Conservation (phyloP, 177 flowering plant species). For the Vitis hybrid region DNA sequence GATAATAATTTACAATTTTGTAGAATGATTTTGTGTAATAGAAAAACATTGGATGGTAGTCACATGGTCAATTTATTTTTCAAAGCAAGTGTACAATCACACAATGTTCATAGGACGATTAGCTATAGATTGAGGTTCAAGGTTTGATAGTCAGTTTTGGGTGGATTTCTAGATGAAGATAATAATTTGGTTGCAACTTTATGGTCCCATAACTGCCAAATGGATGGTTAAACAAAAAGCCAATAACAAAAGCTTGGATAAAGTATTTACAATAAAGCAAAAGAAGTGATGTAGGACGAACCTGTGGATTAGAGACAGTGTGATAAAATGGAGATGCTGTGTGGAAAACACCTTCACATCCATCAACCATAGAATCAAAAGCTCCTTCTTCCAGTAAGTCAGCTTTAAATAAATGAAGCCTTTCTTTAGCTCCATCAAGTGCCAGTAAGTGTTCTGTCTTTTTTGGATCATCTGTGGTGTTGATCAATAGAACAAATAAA, state of each 20-base stretch:
- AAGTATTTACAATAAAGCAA: not conserved
- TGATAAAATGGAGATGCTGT: constrained; percentile 34
- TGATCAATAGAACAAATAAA: not conserved
- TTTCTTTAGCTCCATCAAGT: constrained; percentile 41
- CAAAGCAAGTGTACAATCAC: too few species aligned
- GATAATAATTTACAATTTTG: too few species aligned
- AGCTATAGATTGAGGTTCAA: too few species aligned
- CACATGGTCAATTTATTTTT: constrained; percentile 4
- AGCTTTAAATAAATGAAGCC: constrained; percentile 34
- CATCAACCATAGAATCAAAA: constrained; percentile 30
- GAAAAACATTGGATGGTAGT: too few species aligned
- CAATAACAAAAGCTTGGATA: too few species aligned
- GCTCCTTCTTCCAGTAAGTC: constrained; percentile 32
- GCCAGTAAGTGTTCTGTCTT: constrained; percentile 30
- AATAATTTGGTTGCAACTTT: too few species aligned
- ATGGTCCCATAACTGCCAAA: too few species aligned
- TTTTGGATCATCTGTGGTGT: constrained; percentile 22
- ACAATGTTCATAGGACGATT: too few species aligned
- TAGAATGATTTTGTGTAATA: too few species aligned
- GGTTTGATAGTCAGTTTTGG: too few species aligned
- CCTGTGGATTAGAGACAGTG: constrained; percentile 28
- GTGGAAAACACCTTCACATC: constrained; percentile 43
- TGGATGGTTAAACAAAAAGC: too few species aligned
- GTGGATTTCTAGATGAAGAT: too few species aligned
- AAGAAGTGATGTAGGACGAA: not conserved